Base-by-base conservation (phyloP, 1,284 basidiomycete genomes). In the Ustilago curta region DNA sequence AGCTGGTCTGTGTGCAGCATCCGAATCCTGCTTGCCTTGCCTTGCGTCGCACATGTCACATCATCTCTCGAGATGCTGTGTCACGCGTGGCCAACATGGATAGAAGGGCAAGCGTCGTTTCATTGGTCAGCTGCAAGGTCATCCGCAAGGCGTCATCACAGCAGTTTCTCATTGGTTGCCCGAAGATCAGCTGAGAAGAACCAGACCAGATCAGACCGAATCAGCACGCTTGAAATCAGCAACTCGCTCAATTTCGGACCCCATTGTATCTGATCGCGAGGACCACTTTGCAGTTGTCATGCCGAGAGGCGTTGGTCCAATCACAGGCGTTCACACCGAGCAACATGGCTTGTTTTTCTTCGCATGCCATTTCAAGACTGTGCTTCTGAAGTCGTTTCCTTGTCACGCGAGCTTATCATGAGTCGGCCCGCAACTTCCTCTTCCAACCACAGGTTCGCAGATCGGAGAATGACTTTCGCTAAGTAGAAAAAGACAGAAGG, bases 101-200 rank as follows among this genome's bases (percentile, higher is more conserved):
- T 40, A 23, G 37, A 37, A 27, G 11, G 21, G 40, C 18, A 31
- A 32, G 19, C 47, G 14, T 31, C 11, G 21, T 6, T 11, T 31
- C 19, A 21, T 35, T 37, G 48, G 32, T n/a, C n/a, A 23, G 48
- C 32, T 50, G 48, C 47, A 48, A 48, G 47, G 47, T 19, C 18
- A 29, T 8, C 19, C 27, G 18, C 18, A 19, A 31, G 23, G 47
- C 18, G 16, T 29, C 23, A 47, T n/a, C 29, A 18, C 47, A 48
- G 9, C 11, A 29, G 16, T n/a, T 27, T 56, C 32, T 55, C 53
- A 60, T 60, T 67, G 64, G 64, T 35, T 37, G 14, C n/a, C 19
- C 16, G 5, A 42, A 29, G 18, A 32, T 25, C 18, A 31, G 27
- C 29, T 14, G 35, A 37, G n/a, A n/a, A n/a, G n/a, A n/a, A n/a